Conservation (phyloP, 1,284 basidiomycete genomes). For the Pseudozyma sp. region DNA sequence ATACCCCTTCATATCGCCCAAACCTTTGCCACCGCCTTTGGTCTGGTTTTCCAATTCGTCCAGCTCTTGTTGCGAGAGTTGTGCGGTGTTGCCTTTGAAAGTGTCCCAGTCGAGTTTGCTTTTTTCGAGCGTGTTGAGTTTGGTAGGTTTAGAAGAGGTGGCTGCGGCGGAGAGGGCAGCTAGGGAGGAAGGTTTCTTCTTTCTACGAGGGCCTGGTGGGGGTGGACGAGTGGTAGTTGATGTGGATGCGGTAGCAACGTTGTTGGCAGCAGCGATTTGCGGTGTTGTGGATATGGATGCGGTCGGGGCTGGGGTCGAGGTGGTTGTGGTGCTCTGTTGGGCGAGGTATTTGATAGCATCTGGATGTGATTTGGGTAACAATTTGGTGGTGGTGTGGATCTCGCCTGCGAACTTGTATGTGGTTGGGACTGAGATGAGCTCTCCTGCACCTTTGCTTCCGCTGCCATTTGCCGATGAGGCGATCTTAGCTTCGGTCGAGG, state of each 20-base stretch:
- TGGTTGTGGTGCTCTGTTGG: conserved; percentile 5
- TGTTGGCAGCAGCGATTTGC: not conserved
- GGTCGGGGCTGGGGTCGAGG: conserved; percentile 7
- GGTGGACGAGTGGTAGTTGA: conserved; percentile 2
- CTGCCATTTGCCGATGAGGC: not conserved
- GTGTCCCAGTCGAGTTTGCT: conserved; percentile 66
- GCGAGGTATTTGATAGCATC: conserved; percentile 52
- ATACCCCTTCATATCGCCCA: conserved; percentile 66
- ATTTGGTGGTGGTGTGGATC: conserved; percentile 19
- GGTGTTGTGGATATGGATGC: not conserved
- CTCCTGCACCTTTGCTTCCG: conserved; percentile 13
- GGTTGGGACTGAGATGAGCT: conserved; percentile 40
- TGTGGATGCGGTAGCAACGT: not conserved
- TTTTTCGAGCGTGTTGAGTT: conserved; percentile 68
- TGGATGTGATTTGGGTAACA: conserved; percentile 52
- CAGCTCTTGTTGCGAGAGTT: conserved; percentile 54
- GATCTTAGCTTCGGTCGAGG: not conserved
- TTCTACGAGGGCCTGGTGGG: conserved; percentile 25
- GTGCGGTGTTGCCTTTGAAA: conserved; percentile 28
- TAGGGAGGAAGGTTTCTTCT: conserved; percentile 51
- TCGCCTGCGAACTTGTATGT: conserved; percentile 58
- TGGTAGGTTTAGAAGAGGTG: conserved; percentile 46
- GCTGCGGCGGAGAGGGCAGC: conserved; percentile 46
- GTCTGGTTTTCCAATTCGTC: conserved; percentile 67
- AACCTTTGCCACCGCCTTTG: conserved; percentile 58